These are phyloP conservation scores for Boletus barrowsii DNA, from an alignment of 768 basidiomycete genomes.

Conservation along the genomic window DNA sequence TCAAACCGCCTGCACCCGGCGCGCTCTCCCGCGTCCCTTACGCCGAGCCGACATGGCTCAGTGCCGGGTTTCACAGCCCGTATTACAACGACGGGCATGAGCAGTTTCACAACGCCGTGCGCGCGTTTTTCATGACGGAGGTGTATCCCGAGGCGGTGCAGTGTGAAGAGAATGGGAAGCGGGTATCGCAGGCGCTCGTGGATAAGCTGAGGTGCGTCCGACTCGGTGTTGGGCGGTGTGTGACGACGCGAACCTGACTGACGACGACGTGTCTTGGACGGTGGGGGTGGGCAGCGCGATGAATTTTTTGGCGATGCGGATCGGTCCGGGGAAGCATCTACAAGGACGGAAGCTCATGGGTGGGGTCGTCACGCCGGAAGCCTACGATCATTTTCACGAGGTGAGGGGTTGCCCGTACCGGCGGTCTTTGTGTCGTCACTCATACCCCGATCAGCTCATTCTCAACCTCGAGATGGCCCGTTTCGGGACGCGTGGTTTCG, in stretches of 20 bases:
- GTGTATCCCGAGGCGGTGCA: conserved; percentile 69
- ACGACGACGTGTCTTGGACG: not conserved
- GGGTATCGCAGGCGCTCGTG: conserved; percentile 79
- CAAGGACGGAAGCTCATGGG: conserved; percentile 76
- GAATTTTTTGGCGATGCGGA: conserved; percentile 62
- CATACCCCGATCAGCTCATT: conserved; percentile 51
- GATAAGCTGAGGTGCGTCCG: conserved; percentile 73
- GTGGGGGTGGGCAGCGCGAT: conserved; percentile 49
- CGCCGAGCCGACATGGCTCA: conserved; percentile 82
- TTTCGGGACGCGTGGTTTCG: conserved; percentile 80
- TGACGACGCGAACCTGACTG: not conserved
- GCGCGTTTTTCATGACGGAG: conserved; percentile 74
- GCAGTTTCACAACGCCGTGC: conserved; percentile 69
- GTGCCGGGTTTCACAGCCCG: conserved; percentile 61
- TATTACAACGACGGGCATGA: conserved; percentile 78
- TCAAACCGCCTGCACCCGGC: conserved; percentile 56
- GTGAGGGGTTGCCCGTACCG: conserved; percentile 28
- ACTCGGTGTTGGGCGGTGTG: too few species aligned
- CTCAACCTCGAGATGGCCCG: conserved; percentile 80
- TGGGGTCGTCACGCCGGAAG: conserved; percentile 77
- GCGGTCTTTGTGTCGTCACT: not conserved
- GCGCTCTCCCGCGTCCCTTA: conserved; percentile 78
- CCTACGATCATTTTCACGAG: conserved; percentile 95
- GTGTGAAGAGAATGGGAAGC: conserved; percentile 86
- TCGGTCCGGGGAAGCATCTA: conserved; percentile 82